Conservation (phyloP, 2,329 filamentous ascomycete species). For the Zalaria sp. region DNA sequence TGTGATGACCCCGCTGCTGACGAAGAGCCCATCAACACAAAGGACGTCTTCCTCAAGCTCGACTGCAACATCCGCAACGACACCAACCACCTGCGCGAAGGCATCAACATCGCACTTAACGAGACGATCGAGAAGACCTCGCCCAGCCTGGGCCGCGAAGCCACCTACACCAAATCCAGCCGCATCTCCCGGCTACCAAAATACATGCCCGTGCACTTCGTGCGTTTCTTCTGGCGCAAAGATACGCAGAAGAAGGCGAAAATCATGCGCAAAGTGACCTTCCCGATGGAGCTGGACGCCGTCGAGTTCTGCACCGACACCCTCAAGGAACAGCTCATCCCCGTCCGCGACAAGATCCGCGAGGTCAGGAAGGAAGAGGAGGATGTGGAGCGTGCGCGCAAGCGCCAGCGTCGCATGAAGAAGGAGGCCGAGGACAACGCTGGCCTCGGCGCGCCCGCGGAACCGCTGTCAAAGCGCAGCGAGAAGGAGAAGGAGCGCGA, state of each 20-base stretch:
- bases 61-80: constrained; percentile 86
- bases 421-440: constrained; percentile 39
- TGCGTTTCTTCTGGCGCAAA: constrained; percentile 95
- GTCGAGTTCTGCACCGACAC: constrained; percentile 94
- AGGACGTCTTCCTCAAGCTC: constrained; percentile 76
- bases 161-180: constrained; percentile 80
- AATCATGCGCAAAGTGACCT: constrained; percentile 98
- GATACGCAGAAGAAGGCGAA: constrained; percentile 97
- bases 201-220: constrained; percentile 92
- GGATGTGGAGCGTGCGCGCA: constrained; percentile 80
- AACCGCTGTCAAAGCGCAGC: constrained; percentile 83
- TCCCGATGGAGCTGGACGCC: constrained; percentile 82
- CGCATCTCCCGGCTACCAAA: constrained; percentile 81
- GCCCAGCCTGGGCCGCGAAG: constrained; percentile 59
- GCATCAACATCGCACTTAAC: constrained; percentile 64
- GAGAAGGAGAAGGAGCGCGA: constrained; percentile 49
- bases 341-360: constrained; percentile 90
- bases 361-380: constrained; percentile 91
- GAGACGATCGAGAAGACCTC: constrained; percentile 90
- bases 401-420: constrained; percentile 67
- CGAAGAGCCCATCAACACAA: constrained; percentile 53
- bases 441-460: constrained; percentile 23
- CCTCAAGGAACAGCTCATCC: constrained; percentile 66
- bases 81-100: constrained; percentile 84
- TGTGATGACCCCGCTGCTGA: constrained; percentile 72